Percentiles rank a stretch among this genome's conserved stretches.
These are phyloP conservation scores for Stagonosporopsis vannaccii DNA, from an alignment of 2,329 filamentous ascomycete species.

Conservation along the genomic window DNA sequence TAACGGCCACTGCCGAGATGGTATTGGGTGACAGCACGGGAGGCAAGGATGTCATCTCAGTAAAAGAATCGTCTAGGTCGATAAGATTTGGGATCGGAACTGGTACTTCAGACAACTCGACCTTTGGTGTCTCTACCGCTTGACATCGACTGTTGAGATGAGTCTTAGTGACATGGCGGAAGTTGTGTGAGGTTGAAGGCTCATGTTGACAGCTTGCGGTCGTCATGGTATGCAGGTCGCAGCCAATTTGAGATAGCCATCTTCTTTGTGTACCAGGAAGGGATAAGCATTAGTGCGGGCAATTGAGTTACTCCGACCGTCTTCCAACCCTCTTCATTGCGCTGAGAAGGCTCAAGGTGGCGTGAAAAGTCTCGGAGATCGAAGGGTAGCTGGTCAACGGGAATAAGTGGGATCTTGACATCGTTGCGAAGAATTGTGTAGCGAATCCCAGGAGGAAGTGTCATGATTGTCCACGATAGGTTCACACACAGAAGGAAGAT, in stretches of 20 bases:
- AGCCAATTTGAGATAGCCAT: conserved; percentile 42
- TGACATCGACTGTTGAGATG: neutral
- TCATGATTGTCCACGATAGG: conserved; percentile 11
- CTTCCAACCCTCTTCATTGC: conserved; percentile 36
- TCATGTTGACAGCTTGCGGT: neutral
- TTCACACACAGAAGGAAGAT: neutral
- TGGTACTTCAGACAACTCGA: neutral
- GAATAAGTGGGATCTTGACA: conserved; percentile 50
- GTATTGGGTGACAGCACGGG: neutral
- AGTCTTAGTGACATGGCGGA: neutral
- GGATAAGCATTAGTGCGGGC: conserved; percentile 43
- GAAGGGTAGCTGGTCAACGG: conserved; percentile 54
- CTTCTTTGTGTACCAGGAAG: conserved; percentile 65
- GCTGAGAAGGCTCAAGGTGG: conserved; percentile 38
- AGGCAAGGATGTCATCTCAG: neutral
- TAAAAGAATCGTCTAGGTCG: neutral
- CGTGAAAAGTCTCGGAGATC: conserved; percentile 49
- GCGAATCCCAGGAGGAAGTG: conserved; percentile 9
- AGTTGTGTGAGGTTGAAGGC: conserved; percentile 1
- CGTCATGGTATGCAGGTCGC: conserved; percentile 19
- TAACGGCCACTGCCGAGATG: neutral
- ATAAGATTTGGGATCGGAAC: conserved; percentile 1
- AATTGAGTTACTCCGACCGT: conserved; percentile 27
- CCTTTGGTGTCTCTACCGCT: neutral
- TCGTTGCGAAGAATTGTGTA: conserved; percentile 51